Percentiles rank a stretch among this genome's conserved stretches.
phyloP scores from a whole-genome alignment of 345 rosid genomes.

The Carallia pectinifolia region DNA sequence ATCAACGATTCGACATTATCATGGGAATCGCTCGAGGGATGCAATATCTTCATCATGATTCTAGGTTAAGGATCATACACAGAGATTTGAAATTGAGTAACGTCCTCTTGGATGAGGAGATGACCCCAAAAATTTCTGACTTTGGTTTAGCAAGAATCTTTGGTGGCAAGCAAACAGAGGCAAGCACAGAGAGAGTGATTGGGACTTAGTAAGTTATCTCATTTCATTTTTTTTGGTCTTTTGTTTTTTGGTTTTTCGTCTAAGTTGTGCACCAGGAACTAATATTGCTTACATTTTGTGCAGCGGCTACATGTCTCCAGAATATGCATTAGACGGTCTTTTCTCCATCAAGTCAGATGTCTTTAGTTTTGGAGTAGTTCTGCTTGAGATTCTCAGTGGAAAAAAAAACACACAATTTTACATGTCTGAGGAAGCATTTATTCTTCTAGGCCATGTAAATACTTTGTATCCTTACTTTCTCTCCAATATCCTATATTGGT shows the following conservation, averaged over 20 bases:
- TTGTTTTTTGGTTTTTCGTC: not conserved
- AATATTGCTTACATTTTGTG: not conserved
- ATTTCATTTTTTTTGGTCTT: not conserved
- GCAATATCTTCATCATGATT: slow-evolving; percentile 30
- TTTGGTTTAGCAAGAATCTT: slow-evolving; percentile 31
- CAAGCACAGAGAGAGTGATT: slow-evolving; percentile 16
- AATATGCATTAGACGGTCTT: slow-evolving; percentile 25
- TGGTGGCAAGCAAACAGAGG: slow-evolving; percentile 24
- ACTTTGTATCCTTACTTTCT: not conserved
- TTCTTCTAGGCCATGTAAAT: slow-evolving; percentile 28
- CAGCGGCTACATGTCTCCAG: slow-evolving; percentile 36
- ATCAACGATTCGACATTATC: slow-evolving; percentile 21
- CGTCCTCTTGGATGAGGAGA: slow-evolving; percentile 15
- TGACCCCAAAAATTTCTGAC: slow-evolving; percentile 28
- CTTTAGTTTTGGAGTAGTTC: slow-evolving; percentile 34
- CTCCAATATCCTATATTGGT: too few species aligned
- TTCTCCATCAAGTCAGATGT: slow-evolving; percentile 34
- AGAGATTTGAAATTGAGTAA: slow-evolving; percentile 30
- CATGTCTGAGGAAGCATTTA: slow-evolving; percentile 1
- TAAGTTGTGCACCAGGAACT: too few species aligned
- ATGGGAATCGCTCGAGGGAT: slow-evolving; percentile 21
- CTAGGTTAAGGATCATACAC: slow-evolving; percentile 27
- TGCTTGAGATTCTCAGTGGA: slow-evolving; percentile 35
- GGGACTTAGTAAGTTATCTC: slow-evolving; percentile 23
- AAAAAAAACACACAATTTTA: slow-evolving; percentile 21